Conservation (phyloP, 495 filamentous ascomycete species). For the Trichoderma asperelloides region DNA sequence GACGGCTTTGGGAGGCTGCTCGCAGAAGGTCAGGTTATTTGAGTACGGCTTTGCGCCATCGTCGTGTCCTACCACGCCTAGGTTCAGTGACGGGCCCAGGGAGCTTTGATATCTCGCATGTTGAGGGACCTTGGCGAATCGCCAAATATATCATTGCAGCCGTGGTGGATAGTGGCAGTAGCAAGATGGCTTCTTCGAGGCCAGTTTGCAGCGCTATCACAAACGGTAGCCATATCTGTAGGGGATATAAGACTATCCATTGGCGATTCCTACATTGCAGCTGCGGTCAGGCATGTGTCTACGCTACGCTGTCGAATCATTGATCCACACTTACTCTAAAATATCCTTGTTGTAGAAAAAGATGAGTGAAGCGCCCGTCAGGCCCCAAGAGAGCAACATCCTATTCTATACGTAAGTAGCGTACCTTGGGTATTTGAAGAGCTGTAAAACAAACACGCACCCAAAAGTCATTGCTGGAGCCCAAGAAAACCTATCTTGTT, state of each 20-base stretch:
- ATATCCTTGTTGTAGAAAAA: neutral
- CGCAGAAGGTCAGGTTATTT: too few relatives aligned
- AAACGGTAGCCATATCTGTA: neutral
- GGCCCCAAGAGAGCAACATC: neutral
- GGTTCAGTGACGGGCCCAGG: too few relatives aligned
- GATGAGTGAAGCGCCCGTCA: neutral
- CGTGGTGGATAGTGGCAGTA: neutral
- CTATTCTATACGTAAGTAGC: neutral
- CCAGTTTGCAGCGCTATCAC: neutral
- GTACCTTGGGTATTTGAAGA: too few relatives aligned
- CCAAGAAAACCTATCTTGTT: neutral
- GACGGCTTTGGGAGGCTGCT: too few relatives aligned
- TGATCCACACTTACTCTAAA: neutral
- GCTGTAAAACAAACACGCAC: neutral
- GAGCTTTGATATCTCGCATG: neutral
- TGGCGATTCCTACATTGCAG: neutral
- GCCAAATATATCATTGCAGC: neutral
- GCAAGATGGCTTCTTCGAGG: neutral
- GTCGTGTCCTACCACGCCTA: too few relatives aligned
- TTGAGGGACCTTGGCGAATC: neutral
- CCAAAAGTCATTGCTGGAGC: neutral
- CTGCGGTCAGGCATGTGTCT: too few relatives aligned
- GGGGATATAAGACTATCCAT: neutral
- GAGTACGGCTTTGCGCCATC: too few relatives aligned
- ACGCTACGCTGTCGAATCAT: too few relatives aligned